Evolutionary conservation across 2,329 filamentous ascomycete genomes (phyloP), one percentile per base, ranked within the genome.

Genomic region (Fusarium buxicola): DNA sequence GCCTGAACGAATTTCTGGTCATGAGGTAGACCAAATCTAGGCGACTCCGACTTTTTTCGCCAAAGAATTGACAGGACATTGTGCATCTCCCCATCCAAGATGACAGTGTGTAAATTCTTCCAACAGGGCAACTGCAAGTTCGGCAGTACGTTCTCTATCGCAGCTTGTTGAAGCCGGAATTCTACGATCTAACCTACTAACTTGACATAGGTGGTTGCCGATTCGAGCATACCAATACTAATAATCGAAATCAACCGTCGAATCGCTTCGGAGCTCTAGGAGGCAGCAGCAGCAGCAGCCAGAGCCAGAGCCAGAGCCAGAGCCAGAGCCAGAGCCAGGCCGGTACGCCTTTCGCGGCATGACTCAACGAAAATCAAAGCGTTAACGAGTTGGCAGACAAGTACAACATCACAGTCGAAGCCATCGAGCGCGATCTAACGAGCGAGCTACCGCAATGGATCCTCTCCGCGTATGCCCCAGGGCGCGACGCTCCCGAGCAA

Each of bases 381-480:
- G 39, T 58, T 71, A 24, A 72, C 66, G 35, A 34, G 5, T 45
- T 27, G 11, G 31, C 44, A 72, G 70, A 73, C 8, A 76, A 79
- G 5, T 86, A 86, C 72, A 81, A 76, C 39, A 75, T 93, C 35
- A 84, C 78, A n/a, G 77, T 78, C 36, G 85, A 86, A 0, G 78
- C 77, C 3, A 89, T 96, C 67, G 82, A 83, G 58, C 77, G 78
- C 49, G 92, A 96, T 72, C 81, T 96, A 40, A 85, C 82, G 1
- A 81, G 82, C 18, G 92, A 95, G 58, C 84, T 85, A 8, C 94
- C 94, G 15, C 79, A 86, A 81, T 98, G 94, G 91, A 89, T 95
- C 5, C 84, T 97, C 21, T 97, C 94, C 2, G 85, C 90, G 18
- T 98, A 97, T 75, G 92, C 89, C 0, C 93, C 94, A 0, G 90